Base-by-base conservation (phyloP, 2,329 filamentous ascomycete species). In the Botrytis byssoidea region DNA sequence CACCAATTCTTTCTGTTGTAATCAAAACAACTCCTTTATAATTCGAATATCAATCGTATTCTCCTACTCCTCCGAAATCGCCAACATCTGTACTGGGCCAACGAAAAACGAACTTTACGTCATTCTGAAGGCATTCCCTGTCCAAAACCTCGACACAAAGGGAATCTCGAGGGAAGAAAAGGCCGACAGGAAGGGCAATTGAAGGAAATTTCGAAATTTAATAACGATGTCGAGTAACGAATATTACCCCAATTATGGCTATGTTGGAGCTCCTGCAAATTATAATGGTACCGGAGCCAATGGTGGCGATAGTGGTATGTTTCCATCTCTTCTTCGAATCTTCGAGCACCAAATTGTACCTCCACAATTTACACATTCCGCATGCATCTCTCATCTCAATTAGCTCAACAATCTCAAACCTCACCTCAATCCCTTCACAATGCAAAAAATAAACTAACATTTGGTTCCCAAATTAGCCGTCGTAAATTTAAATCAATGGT, bases 401-500 rank as follows among this genome's bases (percentile, higher is more conserved):
- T 18, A 4, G 18, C 25, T 71, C 51, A 22, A 20, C 57, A 32
- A 16, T 1, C 65, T n/a, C 35, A 29, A 48, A 48, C 20, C 61
- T 61, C 40, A 60, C 29, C 55, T 61, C 40, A 60, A 37, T 16
- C 7, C 22, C 35, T n/a, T 72, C 32, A 63, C 20, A n/a, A 37
- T 35, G 42, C 22, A 44, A 9, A 51, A 35, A 20, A 32, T 2
- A 70, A 25, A 65, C 74, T 74, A 72, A 74, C 66, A 63, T 64
- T 61, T 3, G 73, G 16, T n/a, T 72, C 72, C 48, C 60, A 74
- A 66, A 70, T 74, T 82, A 97, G 95, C 87, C 79, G 88, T 86
- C 81, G 91, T 93, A 81, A 98, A 98, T 85, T 84, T 98, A 82
- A 98, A 98, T 87, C 94, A 97, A 89, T 97, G 94, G 93, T 98